Evolutionary conservation across 768 basidiomycete genomes (phyloP), one percentile per base, ranked within the genome.

Genomic region (Suillus brevipes): DNA sequence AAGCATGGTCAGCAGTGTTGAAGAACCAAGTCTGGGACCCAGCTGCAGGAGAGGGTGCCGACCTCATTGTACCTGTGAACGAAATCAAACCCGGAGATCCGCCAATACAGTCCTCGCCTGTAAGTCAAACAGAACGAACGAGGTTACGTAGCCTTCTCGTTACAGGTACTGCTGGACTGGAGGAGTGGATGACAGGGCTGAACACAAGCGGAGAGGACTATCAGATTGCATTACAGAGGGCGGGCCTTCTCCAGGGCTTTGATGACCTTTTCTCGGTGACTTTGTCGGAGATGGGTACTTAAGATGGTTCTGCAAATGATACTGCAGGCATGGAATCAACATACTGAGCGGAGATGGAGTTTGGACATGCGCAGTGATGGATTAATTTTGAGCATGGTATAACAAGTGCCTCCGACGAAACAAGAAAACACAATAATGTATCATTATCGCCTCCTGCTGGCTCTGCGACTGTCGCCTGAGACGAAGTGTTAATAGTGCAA

Each of bases 71-170:
- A 4, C 79, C 83, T n/a, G 76, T 77, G 18, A 78, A 74, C 34
- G 76, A 73, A 52, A 75, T 74, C 36, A 67, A 75, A 6, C 66
- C 66, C 1, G 73, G 72, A 53, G 31, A 16, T 42, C 64, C 71
- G 38, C 57, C 47, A 38, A 69, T 78, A 20, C 80, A 75, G 63
- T 80, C 84, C 28, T 77, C 85, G 5, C 83, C 84, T 3, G 74
- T 87, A 55, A 90, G 79, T 64, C 88, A 89, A 69, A 94, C 92
- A 6, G 92, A 93, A 67, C 77, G 85, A 38, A 88, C 89, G 14
- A 81, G 91, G n/a, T 73, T 93, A 31, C 79, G 84, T 47, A 92
- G 91, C 68, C 70, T 93, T 57, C 78, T 93, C 37, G 77, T 90
- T 4, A 79, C 81, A 0, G 89, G 88, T 0, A 82, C 85, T 34